A percentile compares a stretch with the other conserved stretches of the same genome.
Conservation (phyloP, 108 stramenopile species). For the Schizochytrium sp. region DNA sequence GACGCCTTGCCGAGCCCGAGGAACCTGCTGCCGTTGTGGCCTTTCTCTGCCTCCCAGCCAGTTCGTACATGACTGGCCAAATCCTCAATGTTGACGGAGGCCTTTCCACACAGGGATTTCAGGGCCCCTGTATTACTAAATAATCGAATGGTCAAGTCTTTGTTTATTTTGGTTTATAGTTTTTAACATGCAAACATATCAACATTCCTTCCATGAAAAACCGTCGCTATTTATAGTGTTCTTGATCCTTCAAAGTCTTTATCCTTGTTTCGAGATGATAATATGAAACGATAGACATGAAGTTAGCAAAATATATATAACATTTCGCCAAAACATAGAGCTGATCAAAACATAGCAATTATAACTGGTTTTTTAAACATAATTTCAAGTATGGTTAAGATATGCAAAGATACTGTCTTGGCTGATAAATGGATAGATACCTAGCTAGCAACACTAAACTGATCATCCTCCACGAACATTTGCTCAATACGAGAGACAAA, state of each 20-base stretch:
- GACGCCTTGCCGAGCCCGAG: constrained; percentile 75
- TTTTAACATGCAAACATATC: not conserved
- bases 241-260: too few relatives aligned
- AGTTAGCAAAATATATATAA: too few relatives aligned
- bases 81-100: constrained; percentile 93
- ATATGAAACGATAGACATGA: too few relatives aligned
- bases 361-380: not conserved
- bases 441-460: not conserved
- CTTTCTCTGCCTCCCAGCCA: constrained; percentile 89
- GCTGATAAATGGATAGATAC: not conserved
- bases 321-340: too few relatives aligned
- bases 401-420: not conserved
- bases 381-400: not conserved
- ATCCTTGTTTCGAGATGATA: too few relatives aligned
- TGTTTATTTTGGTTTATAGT: not conserved
- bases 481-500: constrained; percentile 44
- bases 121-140: constrained; percentile 27
- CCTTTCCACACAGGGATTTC: constrained; percentile 74
- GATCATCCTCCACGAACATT: constrained; percentile 1
- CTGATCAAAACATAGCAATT: too few relatives aligned
- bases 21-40: constrained; percentile 88
- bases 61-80: constrained; percentile 94
- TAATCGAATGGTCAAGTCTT: too few relatives aligned
- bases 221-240: too few relatives aligned
- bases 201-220: not conserved